Percentiles rank a stretch among this genome's conserved stretches.
Conservation (phyloP, 345 rosid genomes). For the Trapa bicornis region DNA sequence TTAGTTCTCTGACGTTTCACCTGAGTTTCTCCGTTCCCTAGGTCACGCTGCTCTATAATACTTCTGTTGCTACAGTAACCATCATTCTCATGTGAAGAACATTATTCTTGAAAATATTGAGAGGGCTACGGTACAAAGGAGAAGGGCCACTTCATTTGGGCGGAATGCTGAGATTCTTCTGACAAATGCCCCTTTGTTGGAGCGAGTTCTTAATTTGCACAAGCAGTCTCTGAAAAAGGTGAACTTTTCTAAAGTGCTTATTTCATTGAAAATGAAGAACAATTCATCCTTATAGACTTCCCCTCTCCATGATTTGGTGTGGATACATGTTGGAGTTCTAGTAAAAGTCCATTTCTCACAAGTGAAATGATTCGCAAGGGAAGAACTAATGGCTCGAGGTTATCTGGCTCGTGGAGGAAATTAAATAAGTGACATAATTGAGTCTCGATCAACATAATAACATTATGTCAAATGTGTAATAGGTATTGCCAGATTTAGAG, state of each 20-base stretch:
- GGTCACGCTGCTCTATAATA: neutral
- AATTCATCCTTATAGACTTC: neutral
- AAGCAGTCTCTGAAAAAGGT: conserved; percentile 63
- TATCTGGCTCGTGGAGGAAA: conserved; percentile 21
- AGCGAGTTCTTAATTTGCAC: conserved; percentile 51
- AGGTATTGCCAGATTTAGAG: too few relatives aligned
- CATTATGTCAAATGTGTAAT: too few relatives aligned
- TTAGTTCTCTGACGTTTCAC: neutral
- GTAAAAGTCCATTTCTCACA: conserved; percentile 3
- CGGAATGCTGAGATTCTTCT: conserved; percentile 72
- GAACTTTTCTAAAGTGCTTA: neutral
- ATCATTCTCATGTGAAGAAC: too few relatives aligned
- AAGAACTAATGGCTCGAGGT: conserved; percentile 40
- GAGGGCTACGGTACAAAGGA: conserved; percentile 38
- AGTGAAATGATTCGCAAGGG: conserved; percentile 66
- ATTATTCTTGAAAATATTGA: conserved; percentile 45
- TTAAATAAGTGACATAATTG: too few relatives aligned
- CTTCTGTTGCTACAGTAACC: neutral
- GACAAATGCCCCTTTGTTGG: conserved; percentile 51
- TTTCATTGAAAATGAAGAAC: too few relatives aligned
- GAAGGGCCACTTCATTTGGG: conserved; percentile 54
- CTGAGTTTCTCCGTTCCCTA: too few relatives aligned
- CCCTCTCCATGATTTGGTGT: neutral
- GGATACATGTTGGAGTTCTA: neutral
- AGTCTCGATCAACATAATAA: too few relatives aligned